Evolutionary conservation across 2,329 filamentous ascomycete genomes (phyloP).

Genomic region (Fusarium guadeloupense): DNA sequence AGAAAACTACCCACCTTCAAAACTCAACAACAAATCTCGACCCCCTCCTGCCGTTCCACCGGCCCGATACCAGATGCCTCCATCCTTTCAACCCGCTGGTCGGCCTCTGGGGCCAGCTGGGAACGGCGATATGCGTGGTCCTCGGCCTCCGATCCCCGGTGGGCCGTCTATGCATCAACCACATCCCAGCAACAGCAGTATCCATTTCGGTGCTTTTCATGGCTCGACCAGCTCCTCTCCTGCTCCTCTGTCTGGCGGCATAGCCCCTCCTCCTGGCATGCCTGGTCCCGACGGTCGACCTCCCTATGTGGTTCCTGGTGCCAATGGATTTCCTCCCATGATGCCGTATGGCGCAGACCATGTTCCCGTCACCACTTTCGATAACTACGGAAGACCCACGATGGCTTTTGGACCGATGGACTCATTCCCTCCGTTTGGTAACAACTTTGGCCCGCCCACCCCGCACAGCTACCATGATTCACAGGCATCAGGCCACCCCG

Average conservation of each 20-base stretch:
- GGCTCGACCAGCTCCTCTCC: conserved; percentile 68
- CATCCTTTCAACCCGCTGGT: conserved; percentile 52
- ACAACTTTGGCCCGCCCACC: conserved; percentile 62
- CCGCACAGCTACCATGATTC: conserved; percentile 71
- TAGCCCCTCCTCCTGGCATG: conserved; percentile 60
- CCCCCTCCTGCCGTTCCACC: conserved; percentile 48
- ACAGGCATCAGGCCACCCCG: conserved; percentile 62
- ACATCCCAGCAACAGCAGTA: conserved; percentile 63
- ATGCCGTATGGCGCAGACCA: conserved; percentile 50
- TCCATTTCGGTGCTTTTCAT: conserved; percentile 65
- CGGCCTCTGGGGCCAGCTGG: conserved; percentile 43
- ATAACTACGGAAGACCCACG: conserved; percentile 51
- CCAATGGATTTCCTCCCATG: conserved; percentile 52
- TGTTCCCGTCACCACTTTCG: conserved; percentile 48
- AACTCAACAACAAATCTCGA: conserved; percentile 36
- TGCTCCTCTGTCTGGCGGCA: conserved; percentile 57
- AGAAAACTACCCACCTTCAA: conserved; percentile 28
- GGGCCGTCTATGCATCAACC: conserved; percentile 58
- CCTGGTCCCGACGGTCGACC: conserved; percentile 47
- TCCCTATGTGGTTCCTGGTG: conserved; percentile 46
- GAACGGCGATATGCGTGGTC: conserved; percentile 48
- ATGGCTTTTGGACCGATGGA: conserved; percentile 50
- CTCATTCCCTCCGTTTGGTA: conserved; percentile 46
- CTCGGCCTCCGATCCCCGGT: conserved; percentile 47
- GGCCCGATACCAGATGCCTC: conserved; percentile 55